Conservation (phyloP, 768 basidiomycete species). For the Candolleomyces aberdarensis region DNA sequence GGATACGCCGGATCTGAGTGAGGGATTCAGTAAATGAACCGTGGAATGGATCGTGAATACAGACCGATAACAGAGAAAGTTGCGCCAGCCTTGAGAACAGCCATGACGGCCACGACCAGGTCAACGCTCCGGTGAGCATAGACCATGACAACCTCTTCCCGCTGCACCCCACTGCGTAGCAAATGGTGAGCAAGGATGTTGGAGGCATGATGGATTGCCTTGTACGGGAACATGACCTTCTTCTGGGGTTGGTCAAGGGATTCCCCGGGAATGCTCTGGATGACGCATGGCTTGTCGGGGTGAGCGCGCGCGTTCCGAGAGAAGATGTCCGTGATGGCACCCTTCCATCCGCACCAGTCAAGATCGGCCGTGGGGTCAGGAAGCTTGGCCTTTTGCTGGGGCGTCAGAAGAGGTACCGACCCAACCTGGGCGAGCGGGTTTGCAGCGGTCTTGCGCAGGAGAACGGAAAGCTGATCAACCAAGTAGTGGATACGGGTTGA, state of each 20-base stretch:
- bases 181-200: constrained; percentile 92
- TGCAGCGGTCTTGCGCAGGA: constrained; percentile 68
- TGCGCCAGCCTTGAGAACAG: constrained; percentile 91
- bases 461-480: constrained; percentile 79
- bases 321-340: constrained; percentile 95
- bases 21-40: constrained; percentile 4
- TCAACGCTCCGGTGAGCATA: constrained; percentile 97
- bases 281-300: constrained; percentile 85
- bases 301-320: constrained; percentile 76
- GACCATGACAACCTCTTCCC: constrained; percentile 97
- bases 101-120: constrained; percentile 96
- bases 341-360: constrained; percentile 97
- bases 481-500: constrained; percentile 71
- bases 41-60: constrained; percentile 21
- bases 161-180: constrained; percentile 77
- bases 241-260: constrained; percentile 44
- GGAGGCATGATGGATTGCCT: constrained; percentile 75
- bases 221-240: constrained; percentile 68
- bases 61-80: constrained; percentile 96
- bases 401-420: constrained; percentile 75
- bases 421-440: constrained; percentile 73
- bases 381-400: constrained; percentile 61
- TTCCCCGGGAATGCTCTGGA: constrained; percentile 64
- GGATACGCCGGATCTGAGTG: constrained; percentile 92
- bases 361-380: constrained; percentile 87